Base-by-base conservation (phyloP, 75 land plant genomes). In the Pseudotsuga menziesii region DNA sequence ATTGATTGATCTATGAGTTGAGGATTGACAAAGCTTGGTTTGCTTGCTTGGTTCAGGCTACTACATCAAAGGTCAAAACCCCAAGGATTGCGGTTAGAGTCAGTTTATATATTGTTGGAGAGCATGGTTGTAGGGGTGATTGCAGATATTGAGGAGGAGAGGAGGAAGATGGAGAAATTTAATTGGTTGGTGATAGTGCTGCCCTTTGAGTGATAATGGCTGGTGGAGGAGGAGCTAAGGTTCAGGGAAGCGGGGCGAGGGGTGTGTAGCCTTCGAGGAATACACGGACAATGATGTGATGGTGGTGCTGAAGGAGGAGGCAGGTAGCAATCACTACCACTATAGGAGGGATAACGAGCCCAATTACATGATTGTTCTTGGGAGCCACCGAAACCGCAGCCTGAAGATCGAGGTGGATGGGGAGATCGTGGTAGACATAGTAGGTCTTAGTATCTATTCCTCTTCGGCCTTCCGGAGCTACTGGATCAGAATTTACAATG, bases 131-230 rank as follows among this genome's bases (percentile, higher is more conserved):
- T 44, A 11, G 52, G 52, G 52, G 8, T 11, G 52, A 44, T 44
- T 7, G 52, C 52, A 44, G 52, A 44, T 8, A 44, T 44, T 44
- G 72, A 69, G 72, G 25, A 69, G 39, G 48, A 69, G 72, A 36
- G 12, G 35, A 36, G 19, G 16, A 69, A 39, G 7, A 69, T 69
- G 52, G 72, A 69, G 16, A 41, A 22, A 23, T 69, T 14, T 13
- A 69, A 69, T 7, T 69, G 72, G 52, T 23, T 69, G 52, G 72
- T 97, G 2, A 93, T 94, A 0, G 99, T 97, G 61, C 91, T 95
- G 3, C 99, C 99, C 4, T 97, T 97, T 64, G 88, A 94, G 74
- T 97, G 99, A 80, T 89, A 91, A 27, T 97, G 99, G 99, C 78
- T 86, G 57, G 44, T 74, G 76, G 86, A 82, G 41, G 85, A 97